Conservation (phyloP, 2,329 filamentous ascomycete genomes). For the Parasarocladium wereldwijsianum region DNA sequence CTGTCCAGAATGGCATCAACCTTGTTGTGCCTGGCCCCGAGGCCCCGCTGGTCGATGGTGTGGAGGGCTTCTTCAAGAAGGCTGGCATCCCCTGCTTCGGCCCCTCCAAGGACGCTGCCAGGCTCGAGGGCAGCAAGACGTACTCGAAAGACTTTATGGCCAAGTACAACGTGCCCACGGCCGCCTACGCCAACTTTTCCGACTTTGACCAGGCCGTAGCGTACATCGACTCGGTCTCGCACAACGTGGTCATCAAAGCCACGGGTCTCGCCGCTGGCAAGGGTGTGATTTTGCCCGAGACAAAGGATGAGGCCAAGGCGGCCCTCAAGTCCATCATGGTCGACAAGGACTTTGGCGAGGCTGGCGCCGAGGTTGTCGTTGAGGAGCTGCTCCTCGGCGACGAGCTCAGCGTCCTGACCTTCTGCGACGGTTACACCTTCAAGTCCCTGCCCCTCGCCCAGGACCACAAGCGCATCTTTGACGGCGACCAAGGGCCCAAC, state of each 20-base stretch:
- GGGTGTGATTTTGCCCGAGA: conserved; percentile 78
- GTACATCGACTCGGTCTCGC: conserved; percentile 57
- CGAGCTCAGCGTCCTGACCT: conserved; percentile 81
- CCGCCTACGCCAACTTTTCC: conserved; percentile 78
- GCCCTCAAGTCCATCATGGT: conserved; percentile 87
- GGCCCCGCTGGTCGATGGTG: conserved; percentile 81
- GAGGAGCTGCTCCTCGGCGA: conserved; percentile 88
- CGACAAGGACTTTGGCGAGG: conserved; percentile 69
- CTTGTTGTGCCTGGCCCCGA: conserved; percentile 85
- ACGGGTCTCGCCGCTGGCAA: conserved; percentile 86
- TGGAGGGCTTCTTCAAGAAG: conserved; percentile 65
- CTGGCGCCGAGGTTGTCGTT: conserved; percentile 84
- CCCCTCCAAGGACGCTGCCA: conserved; percentile 68
- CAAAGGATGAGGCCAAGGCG: conserved; percentile 66
- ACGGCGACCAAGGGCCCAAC: conserved; percentile 82
- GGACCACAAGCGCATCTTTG: conserved; percentile 90
- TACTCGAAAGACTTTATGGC: conserved; percentile 98
- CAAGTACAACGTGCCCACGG: conserved; percentile 77
- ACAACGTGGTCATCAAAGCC: conserved; percentile 86
- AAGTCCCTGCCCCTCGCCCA: conserved; percentile 78
- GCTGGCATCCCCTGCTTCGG: conserved; percentile 73
- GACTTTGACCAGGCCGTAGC: conserved; percentile 56
- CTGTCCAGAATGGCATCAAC: conserved; percentile 58
- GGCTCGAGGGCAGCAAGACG: conserved; percentile 91
- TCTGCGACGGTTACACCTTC: conserved; percentile 79